These are phyloP conservation scores for Scleroderma citrinum DNA, from an alignment of 768 basidiomycete genomes.

Conservation along the genomic window DNA sequence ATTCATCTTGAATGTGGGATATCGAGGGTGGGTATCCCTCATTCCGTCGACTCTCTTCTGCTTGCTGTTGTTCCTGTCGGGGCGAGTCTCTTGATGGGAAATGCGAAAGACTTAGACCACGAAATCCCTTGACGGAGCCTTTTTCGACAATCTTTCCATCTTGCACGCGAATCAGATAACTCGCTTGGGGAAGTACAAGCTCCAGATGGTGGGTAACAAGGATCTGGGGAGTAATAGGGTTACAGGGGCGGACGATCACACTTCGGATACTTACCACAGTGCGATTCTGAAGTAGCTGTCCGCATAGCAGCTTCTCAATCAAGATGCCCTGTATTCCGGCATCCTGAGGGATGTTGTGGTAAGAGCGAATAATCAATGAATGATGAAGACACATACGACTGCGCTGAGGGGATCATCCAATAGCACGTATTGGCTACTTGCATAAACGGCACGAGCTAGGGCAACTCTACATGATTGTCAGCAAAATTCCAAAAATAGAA, in stretches of 20 bases:
- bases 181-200: slow-evolving; percentile 66
- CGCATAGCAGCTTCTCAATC: slow-evolving; percentile 59
- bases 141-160: slow-evolving; percentile 78
- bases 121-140: slow-evolving; percentile 62
- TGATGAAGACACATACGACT: slow-evolving; percentile 45
- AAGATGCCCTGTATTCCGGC: slow-evolving; percentile 62
- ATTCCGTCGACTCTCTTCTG: slow-evolving; percentile 5
- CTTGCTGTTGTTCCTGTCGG: slow-evolving; percentile 43
- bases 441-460: slow-evolving; percentile 78
- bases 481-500: background rate
- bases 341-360: slow-evolving; percentile 36
- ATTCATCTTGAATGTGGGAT: slow-evolving; percentile 74
- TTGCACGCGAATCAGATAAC: slow-evolving; percentile 72
- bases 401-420: slow-evolving; percentile 80
- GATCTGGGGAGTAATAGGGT: slow-evolving; percentile 31
- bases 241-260: background rate
- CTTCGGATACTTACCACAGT: slow-evolving; percentile 49
- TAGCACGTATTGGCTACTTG: slow-evolving; percentile 61
- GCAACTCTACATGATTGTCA: slow-evolving; percentile 50
- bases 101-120: slow-evolving; percentile 54
- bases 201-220: slow-evolving; percentile 84
- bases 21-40: slow-evolving; percentile 37
- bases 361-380: background rate
- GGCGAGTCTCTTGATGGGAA: slow-evolving; percentile 50
- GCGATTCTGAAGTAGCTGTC: slow-evolving; percentile 57